These are phyloP conservation scores for Cyberlindnera euphorbiae DNA, from an alignment of 805 yeast genomes.

Conservation along the genomic window DNA sequence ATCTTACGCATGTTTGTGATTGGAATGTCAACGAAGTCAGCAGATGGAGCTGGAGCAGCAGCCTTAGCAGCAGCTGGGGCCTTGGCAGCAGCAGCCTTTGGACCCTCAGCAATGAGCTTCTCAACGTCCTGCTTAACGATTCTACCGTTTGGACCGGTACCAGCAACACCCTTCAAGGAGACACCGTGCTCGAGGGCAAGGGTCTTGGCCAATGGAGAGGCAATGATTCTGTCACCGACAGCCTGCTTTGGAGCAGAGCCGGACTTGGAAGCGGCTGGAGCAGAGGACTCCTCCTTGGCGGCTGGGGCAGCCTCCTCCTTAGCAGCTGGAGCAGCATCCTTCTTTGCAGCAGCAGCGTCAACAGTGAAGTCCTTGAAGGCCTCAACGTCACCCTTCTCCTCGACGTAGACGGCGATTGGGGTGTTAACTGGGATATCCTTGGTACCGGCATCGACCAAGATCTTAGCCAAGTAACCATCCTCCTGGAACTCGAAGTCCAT, in stretches of 20 bases:
- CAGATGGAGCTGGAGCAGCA: constrained; percentile 42
- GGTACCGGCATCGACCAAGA: constrained; percentile 76
- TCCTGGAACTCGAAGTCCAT: constrained; percentile 99
- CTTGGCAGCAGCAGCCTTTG: constrained; percentile 38
- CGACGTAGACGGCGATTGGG: constrained; percentile 96
- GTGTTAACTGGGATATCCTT: constrained; percentile 90
- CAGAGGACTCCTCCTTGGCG: constrained; percentile 18
- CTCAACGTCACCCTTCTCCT: constrained; percentile 73
- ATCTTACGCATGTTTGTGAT: constrained; percentile 89
- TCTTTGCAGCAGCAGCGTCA: constrained; percentile 51
- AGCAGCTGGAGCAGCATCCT: constrained; percentile 23
- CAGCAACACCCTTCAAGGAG: constrained; percentile 76
- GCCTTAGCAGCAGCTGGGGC: constrained; percentile 39
- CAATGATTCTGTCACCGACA: constrained; percentile 69
- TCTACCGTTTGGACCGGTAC: constrained; percentile 95
- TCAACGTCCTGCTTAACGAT: constrained; percentile 90
- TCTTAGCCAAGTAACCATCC: constrained; percentile 89
- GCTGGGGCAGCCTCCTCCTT: constrained; percentile 22
- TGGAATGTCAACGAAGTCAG: constrained; percentile 76
- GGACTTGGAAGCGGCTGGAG: constrained; percentile 18
- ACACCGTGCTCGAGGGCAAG: constrained; percentile 91
- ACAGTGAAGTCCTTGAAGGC: constrained; percentile 87
- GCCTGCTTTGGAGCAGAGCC: constrained; percentile 13
- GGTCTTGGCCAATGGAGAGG: constrained; percentile 93
- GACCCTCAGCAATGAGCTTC: constrained; percentile 45